Percentiles rank a stretch among this genome's conserved stretches.
Evolutionary conservation across 2,329 filamentous ascomycete species (phyloP).

Genomic region (Chaetomium olivaceum): DNA sequence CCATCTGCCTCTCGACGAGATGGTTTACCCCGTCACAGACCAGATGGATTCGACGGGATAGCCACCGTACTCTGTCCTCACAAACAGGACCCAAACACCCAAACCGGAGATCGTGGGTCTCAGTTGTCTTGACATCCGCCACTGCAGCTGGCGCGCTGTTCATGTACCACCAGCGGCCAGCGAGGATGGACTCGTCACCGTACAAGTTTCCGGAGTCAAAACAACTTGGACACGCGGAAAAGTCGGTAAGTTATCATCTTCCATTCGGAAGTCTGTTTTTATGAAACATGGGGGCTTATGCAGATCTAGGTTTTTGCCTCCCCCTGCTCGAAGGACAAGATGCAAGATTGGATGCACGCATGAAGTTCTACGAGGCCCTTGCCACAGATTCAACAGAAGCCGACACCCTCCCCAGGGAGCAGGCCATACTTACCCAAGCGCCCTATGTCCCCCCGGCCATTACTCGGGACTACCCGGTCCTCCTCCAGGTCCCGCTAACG

Average conservation of each 20-base stretch:
- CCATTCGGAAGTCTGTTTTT: no score
- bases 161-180: not conserved
- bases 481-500: slow-evolving; percentile 4
- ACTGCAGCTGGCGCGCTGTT: slow-evolving; percentile 3
- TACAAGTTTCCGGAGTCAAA: not conserved
- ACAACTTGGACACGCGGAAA: not conserved
- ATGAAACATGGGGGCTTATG: not conserved
- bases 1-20: no score
- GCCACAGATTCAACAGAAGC: not conserved
- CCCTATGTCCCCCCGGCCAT: slow-evolving; percentile 19
- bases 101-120: not conserved
- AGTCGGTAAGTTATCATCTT: not conserved
- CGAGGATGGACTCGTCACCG: not conserved
- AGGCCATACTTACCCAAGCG: slow-evolving; percentile 18
- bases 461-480: slow-evolving; percentile 11
- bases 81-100: not conserved
- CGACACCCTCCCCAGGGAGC: slow-evolving; percentile 7
- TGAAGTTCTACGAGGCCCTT: slow-evolving; percentile 6
- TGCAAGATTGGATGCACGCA: not conserved
- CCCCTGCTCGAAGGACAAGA: not conserved
- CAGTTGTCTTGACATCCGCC: not conserved
- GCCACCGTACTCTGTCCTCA: not conserved
- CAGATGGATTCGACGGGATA: not conserved
- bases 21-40: not conserved
- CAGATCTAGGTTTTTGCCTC: not conserved